Evolutionary conservation across 768 basidiomycete genomes (phyloP), one percentile per base, ranked within the genome.

Genomic region (Lepiota venenata): DNA sequence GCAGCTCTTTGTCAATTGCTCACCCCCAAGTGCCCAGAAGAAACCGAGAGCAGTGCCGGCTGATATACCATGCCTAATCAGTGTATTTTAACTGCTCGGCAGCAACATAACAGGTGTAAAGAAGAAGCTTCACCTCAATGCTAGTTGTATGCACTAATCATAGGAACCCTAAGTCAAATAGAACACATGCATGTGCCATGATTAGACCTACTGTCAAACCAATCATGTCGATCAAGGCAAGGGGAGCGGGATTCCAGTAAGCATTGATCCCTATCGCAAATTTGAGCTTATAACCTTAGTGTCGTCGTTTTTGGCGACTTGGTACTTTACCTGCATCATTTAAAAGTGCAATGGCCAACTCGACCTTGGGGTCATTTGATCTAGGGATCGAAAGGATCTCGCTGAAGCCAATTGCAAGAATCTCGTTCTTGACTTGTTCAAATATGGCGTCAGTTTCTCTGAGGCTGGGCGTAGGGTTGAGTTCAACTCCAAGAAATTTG

Each of bases 41-140:
- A 90, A 85, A 5, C 88, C 88, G 15, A 85, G 66, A 0, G 84
- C 81, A 7, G 84, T 83, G 4, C 85, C 85, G 14, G 85, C 78
- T 6, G 83, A 77, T 74, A 90, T 84, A 4, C 87, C 88, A 51
- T 77, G 80, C 22, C 84, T 87, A 50, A 11, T 16, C 16, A 41
- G 22, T 50, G 42, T 48, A 37, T 36, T 3, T 58, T 29, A 25
- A 11, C 10, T 16, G n/a, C 11, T 56, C 3, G 55, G 25, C 15
- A n/a, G 43, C 46, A 6, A 45, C n/a, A 44, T 22, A 32, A n/a
- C 25, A 20, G 11, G 5, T 52, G 41, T 16, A 12, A 21, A 29
- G 1, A 21, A 40, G 12, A 39, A 43, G 8, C 52, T 67, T 38
- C 64, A 85, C 85, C 82, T 71, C 39, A 87, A 65, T 16, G 85